Evolutionary conservation across 805 yeast genomes (phyloP).

Genomic region (Candida sanyiensis): DNA sequence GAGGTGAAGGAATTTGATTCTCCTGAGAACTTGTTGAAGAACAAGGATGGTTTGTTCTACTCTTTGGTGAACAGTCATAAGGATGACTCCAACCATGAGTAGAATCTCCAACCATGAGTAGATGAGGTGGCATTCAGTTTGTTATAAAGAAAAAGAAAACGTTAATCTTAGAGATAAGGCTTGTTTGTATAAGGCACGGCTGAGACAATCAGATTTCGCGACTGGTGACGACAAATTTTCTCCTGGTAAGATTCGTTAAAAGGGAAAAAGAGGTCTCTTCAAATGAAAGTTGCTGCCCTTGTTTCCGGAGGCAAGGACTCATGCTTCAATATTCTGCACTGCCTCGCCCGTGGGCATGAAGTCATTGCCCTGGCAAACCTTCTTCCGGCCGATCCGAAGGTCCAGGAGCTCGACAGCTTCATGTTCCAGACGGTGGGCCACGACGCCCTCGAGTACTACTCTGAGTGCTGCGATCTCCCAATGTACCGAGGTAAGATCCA

Average conservation of each 20-base stretch:
- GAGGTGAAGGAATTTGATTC: slow-evolving; percentile 70
- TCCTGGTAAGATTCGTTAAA: too few relatives aligned
- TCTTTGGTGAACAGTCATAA: slow-evolving; percentile 60
- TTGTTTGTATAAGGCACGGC: too few relatives aligned
- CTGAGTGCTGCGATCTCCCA: slow-evolving; percentile 73
- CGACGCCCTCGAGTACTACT: slow-evolving; percentile 60
- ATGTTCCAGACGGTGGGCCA: slow-evolving; percentile 99
- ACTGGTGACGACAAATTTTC: too few relatives aligned
- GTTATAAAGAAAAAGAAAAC: too few relatives aligned
- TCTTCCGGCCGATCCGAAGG: slow-evolving; percentile 47
- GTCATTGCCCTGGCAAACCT: slow-evolving; percentile 80
- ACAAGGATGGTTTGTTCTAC: slow-evolving; percentile 67
- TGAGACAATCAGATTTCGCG: too few relatives aligned
- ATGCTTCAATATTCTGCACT: slow-evolving; percentile 81
- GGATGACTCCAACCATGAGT: slow-evolving; percentile 5
- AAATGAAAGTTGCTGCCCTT: slow-evolving; percentile 87
- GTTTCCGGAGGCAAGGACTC: slow-evolving; percentile 97
- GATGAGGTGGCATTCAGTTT: too few relatives aligned
- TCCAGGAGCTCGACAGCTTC: slow-evolving; percentile 82
- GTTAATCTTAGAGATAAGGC: too few relatives aligned
- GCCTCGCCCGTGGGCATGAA: slow-evolving; percentile 81
- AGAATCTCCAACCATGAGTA: too few relatives aligned
- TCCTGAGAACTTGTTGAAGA: slow-evolving; percentile 59
- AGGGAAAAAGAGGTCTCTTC: too few relatives aligned
- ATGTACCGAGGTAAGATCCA: slow-evolving; percentile 61